Conservation (phyloP, 2,329 filamentous ascomycete genomes). For the Penicillium vulpinum region DNA sequence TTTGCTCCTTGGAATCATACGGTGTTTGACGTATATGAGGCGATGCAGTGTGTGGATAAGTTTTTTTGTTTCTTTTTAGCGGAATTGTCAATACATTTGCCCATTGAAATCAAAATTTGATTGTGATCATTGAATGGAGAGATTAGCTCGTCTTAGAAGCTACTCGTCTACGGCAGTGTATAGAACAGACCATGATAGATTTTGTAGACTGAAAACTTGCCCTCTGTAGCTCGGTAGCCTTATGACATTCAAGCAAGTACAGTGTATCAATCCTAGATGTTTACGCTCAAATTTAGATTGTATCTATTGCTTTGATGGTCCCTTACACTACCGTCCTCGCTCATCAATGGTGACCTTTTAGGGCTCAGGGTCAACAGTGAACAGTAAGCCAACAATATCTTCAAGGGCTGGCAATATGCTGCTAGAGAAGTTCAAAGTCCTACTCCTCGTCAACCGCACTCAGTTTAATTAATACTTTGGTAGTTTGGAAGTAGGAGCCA, state of each 20-base stretch:
- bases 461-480: not conserved
- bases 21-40: constrained; percentile 16
- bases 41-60: constrained; percentile 22
- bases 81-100: constrained; percentile 28
- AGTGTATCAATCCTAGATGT: not conserved
- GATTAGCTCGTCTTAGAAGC: not conserved
- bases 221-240: no score
- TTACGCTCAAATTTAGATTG: not conserved
- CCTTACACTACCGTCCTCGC: no score
- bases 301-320: no score
- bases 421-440: not conserved
- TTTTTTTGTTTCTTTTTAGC: constrained; percentile 24
- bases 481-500: not conserved
- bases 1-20: constrained; percentile 8
- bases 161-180: not conserved
- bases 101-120: constrained; percentile 11
- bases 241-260: not conserved
- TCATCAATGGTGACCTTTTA: no score
- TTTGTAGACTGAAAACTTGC: not conserved
- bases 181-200: not conserved
- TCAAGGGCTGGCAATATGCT: not conserved
- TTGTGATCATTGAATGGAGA: not conserved
- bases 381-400: not conserved
- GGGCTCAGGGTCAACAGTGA: no score
- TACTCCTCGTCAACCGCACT: not conserved